Evolutionary conservation across 2,329 filamentous ascomycete species (phyloP), one percentile per base, ranked within the genome.

Genomic region (Xylaria digitata): DNA sequence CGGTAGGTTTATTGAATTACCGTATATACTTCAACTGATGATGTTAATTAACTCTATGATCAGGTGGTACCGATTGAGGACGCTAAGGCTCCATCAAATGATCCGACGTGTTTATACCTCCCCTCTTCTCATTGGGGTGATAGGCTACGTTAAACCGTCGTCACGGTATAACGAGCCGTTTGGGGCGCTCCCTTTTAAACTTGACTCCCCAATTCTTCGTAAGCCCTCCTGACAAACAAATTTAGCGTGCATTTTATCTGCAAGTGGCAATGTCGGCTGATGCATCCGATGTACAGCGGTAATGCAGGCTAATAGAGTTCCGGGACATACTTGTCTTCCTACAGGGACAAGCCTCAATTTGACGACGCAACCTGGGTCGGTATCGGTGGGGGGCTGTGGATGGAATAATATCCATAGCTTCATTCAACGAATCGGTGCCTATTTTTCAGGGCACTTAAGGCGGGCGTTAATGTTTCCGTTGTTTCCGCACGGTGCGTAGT

Each of bases 301-400:
- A 62, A 64, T 67, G 67, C 55, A 57, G 15, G 55, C 19, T 43
- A 30, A 46, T 58, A 58, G 45, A 66, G 23, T 60, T 46, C 34
- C 30, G 37, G 49, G 34, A 59, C 30, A 19, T 50, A 48, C 42
- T 57, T 21, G 11, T 30, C n/a, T 42, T 62, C 43, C 57, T 53
- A 45, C 37, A n/a, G 21, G 43, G 23, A 50, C 23, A 19, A 34
- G 23, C 46, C 37, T 15, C 21, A 15, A 34, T 43, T 42, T 42
- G 37, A 55, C 37, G 37, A 40, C 11, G 8, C 34, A 26, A 23
- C 19, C n/a, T 40, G n/a, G 32, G 32, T 6, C 37, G n/a, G 50
- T 37, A 37, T 37, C 11, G 34, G 37, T 40, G 37, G 37, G 34
- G 37, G 37, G 37, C 13, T 40, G 37, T 15, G 13, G 37, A 40